Evolutionary conservation across 106 monocot species (phyloP), one percentile per base, ranked within the genome.

Genomic region (Alisma plantagoaquatica): DNA sequence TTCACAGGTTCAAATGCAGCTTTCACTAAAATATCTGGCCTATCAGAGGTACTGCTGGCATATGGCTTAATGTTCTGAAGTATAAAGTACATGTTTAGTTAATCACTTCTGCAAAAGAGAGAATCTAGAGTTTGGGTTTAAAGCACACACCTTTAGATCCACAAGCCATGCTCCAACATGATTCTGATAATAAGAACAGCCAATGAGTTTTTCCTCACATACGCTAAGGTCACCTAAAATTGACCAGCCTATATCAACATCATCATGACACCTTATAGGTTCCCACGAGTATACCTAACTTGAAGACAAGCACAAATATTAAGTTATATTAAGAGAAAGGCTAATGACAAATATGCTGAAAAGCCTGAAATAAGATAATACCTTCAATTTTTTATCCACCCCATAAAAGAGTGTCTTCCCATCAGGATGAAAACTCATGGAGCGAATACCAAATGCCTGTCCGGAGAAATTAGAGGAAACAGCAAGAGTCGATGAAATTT

Each of bases 341-440:
- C n/a, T n/a, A n/a, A n/a, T n/a, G n/a, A n/a, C n/a, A n/a, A n/a
- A n/a, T 21, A 51, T 4, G 46, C 46, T 18, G 27, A n/a, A 21
- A 63, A 55, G 65, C 55, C 45, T 62, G 61, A 61, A 83, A 83
- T 60, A 80, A 69, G 46, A 76, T 83, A 62, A 83, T 52, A 87
- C 92, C 80, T 94, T 94, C 57, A 94, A 62, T 51, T 58, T 59
- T 49, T 68, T 67, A 67, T 94, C 87, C 56, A 77, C 68, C 51
- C 80, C 93, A 65, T 87, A 94, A 30, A 94, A 87, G 9, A 94
- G 60, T 23, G 87, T 81, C 68, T 71, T 83, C 51, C 93, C 93
- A 83, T 94, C 93, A 47, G 87, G 93, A 46, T 94, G 87, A 80
- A 94, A 94, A 54, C 70, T 61, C 72, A 78, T 73, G 21, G 93